phyloP scores from a whole-genome alignment of 148 eudicot genomes.

The Persicaria maculosa region DNA sequence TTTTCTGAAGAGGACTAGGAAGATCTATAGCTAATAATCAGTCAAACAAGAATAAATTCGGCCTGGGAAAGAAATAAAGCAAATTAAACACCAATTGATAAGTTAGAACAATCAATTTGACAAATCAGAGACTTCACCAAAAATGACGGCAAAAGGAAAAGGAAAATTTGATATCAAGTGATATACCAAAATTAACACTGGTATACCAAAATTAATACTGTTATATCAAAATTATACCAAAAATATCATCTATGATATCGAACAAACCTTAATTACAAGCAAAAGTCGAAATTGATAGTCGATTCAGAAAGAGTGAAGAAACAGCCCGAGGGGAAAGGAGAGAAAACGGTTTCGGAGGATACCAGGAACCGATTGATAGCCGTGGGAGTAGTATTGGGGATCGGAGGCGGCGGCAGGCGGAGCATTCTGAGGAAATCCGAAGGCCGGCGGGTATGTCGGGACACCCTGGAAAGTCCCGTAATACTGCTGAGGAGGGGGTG shows the following conservation, averaged over 20 bases:
- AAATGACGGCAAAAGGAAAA: background rate
- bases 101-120: background rate
- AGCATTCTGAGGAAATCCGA: conserved; percentile 77
- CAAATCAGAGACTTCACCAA: background rate
- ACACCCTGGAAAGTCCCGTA: conserved; percentile 78
- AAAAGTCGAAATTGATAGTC: background rate
- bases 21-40: background rate
- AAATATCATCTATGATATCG: no score
- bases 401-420: conserved; percentile 63
- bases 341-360: no score
- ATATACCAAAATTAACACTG: no score
- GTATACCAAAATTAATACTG: no score
- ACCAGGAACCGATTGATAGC: conserved; percentile 83
- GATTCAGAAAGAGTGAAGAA: background rate
- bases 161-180: no score
- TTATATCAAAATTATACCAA: no score
- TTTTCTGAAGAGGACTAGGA: background rate
- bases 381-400: conserved; percentile 43
- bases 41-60: background rate
- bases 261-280: background rate
- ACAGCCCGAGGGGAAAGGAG: background rate
- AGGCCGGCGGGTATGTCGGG: conserved; percentile 41
- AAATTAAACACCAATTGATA: background rate
- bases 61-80: background rate
- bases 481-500: conserved; percentile 23